Conservation (phyloP, 495 filamentous ascomycete species). For the Daldinia loculata region DNA sequence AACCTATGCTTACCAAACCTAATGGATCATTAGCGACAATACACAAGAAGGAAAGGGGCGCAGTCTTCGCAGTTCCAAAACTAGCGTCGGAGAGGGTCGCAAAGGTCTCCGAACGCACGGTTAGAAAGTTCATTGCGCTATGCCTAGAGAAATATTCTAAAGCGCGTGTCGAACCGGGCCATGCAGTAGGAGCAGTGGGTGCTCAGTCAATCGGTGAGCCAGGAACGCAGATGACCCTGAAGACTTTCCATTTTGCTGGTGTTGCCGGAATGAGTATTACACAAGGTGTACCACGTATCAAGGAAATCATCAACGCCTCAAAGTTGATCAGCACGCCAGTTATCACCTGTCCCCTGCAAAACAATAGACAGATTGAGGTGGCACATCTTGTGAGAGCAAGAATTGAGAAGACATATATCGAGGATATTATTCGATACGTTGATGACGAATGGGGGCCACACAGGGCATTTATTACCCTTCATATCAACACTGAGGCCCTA, state of each 20-base stretch:
- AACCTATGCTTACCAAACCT: conserved; percentile 40
- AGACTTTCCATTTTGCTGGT: conserved; percentile 99
- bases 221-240: conserved; percentile 98
- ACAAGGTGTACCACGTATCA: conserved; percentile 98
- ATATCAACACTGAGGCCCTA: conserved; percentile 80
- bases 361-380: conserved; percentile 70
- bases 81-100: conserved; percentile 70
- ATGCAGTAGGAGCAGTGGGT: conserved; percentile 96
- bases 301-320: conserved; percentile 99
- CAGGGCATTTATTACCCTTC: conserved; percentile 75
- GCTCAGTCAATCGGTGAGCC: conserved; percentile 98
- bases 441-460: conserved; percentile 83
- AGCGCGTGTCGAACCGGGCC: conserved; percentile 89
- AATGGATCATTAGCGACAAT: conserved; percentile 43
- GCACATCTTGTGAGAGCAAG: conserved; percentile 88
- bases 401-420: conserved; percentile 87
- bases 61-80: conserved; percentile 29
- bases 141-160: conserved; percentile 90
- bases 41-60: conserved; percentile 51
- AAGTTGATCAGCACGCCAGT: conserved; percentile 93
- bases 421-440: conserved; percentile 76
- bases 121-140: conserved; percentile 77
- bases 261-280: conserved; percentile 99
- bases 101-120: conserved; percentile 78
- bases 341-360: conserved; percentile 82